Percentiles rank a stretch among this genome's conserved stretches.
phyloP scores from a whole-genome alignment of 768 basidiomycete genomes.

The Hygrophorus russula region DNA sequence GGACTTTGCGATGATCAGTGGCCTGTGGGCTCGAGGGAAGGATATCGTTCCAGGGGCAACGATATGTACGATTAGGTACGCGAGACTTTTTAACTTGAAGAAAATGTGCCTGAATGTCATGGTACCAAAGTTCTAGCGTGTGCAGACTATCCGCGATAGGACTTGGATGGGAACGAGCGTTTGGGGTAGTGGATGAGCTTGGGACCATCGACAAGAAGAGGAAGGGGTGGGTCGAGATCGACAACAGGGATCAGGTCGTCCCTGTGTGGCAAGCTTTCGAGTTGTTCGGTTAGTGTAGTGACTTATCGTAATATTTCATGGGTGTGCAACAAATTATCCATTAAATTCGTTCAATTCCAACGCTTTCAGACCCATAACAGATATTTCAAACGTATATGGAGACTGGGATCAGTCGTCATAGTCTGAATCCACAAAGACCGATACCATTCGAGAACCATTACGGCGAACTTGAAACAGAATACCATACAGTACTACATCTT shows the following conservation, averaged over 20 bases:
- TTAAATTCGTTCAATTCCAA: too few species aligned
- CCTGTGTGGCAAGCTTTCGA: constrained; percentile 54
- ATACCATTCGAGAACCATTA: too few species aligned
- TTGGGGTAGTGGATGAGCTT: constrained; percentile 37
- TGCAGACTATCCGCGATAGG: constrained; percentile 50
- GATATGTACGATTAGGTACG: constrained; percentile 50
- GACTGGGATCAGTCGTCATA: too few species aligned
- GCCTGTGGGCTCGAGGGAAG: constrained; percentile 40
- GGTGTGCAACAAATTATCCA: too few species aligned
- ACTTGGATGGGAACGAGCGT: constrained; percentile 53
- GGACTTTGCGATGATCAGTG: constrained; percentile 56
- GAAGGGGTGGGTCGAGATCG: constrained; percentile 58
- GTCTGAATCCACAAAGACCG: too few species aligned
- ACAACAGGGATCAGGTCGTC: constrained; percentile 39
- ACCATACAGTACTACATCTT: too few species aligned
- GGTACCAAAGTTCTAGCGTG: constrained; percentile 34
- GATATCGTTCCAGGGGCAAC: constrained; percentile 38
- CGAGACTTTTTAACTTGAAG: background rate
- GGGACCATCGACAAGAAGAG: constrained; percentile 33
- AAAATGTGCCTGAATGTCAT: background rate
- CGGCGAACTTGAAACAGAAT: too few species aligned
- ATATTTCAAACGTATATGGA: too few species aligned
- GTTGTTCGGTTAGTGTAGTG: constrained; percentile 22
- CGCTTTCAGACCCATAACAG: too few species aligned
- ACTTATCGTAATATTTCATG: too few species aligned